Percentiles rank a stretch among this genome's conserved stretches.
Conservation (phyloP, 345 rosid species). For the Streptanthus diversifolius region DNA sequence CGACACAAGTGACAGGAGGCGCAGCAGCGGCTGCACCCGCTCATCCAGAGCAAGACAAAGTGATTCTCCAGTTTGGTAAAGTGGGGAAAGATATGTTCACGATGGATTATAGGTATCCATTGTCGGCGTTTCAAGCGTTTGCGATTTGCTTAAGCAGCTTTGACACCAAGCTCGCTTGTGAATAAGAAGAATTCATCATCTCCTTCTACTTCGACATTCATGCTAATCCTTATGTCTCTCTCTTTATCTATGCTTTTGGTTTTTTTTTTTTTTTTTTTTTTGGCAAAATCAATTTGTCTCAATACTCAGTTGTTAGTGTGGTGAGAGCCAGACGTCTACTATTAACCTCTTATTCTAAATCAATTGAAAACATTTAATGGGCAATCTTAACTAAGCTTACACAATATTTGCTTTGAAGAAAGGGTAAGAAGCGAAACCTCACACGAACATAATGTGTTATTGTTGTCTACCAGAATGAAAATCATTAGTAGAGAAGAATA, state of each 20-base stretch:
- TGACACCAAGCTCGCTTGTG: conserved; percentile 98
- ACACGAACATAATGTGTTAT: neutral
- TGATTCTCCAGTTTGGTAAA: conserved; percentile 94
- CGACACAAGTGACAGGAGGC: conserved; percentile 38
- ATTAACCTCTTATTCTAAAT: conserved; percentile 23
- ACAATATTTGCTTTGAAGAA: neutral
- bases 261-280: neutral
- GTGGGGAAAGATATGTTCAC: conserved; percentile 97
- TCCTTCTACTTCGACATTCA: conserved; percentile 3
- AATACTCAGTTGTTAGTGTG: conserved; percentile 19
- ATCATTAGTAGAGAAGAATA: neutral
- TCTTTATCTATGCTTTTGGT: neutral
- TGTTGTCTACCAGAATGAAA: neutral
- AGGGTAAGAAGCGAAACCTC: neutral
- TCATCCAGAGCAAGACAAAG: conserved; percentile 69
- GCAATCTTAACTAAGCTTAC: neutral
- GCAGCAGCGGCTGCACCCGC: conserved; percentile 33
- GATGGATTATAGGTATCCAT: conserved; percentile 93
- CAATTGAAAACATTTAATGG: conserved; percentile 9
- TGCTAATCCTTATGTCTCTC: conserved; percentile 28
- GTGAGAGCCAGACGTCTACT: conserved; percentile 28
- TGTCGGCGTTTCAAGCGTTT: conserved; percentile 95
- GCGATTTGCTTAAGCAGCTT: conserved; percentile 99
- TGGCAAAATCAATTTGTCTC: conserved; percentile 20
- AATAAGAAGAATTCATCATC: conserved; percentile 41